These are phyloP conservation scores for Dipteronia sinensis DNA, from an alignment of 345 rosid species.

Conservation along the genomic window DNA sequence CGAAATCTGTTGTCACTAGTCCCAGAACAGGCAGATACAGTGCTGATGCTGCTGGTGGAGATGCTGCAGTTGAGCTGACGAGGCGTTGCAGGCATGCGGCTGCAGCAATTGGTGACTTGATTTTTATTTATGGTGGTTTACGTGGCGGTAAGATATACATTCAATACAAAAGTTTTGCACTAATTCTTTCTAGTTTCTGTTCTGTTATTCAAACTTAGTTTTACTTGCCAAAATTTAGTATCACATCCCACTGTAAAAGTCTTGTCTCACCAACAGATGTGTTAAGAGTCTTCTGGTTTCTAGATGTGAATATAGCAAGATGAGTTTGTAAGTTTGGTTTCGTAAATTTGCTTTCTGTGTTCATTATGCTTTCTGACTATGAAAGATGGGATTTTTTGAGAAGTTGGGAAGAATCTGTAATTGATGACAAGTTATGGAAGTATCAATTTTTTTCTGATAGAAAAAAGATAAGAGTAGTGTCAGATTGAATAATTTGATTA, in stretches of 20 bases:
- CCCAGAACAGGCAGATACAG: conserved; percentile 92
- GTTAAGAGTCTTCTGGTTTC: conserved; percentile 1
- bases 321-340: background rate
- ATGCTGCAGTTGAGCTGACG: conserved; percentile 94
- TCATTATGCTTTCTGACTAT: background rate
- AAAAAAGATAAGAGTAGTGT: background rate
- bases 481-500: background rate
- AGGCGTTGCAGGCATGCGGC: conserved; percentile 99
- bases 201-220: background rate
- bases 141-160: conserved; percentile 81
- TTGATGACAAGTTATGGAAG: background rate
- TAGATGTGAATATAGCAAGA: background rate
- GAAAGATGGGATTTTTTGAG: background rate
- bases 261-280: background rate
- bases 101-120: conserved; percentile 92
- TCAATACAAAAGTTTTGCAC: conserved; percentile 14
- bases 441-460: background rate
- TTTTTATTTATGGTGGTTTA: conserved; percentile 95
- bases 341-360: background rate
- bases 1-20: conserved; percentile 94
- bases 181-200: background rate
- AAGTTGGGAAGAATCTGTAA: background rate
- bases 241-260: background rate
- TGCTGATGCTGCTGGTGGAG: conserved; percentile 97
- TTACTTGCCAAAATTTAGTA: background rate